Percentiles rank a stretch among this genome's conserved stretches.
Evolutionary conservation across 768 basidiomycete genomes (phyloP).

Genomic region (Gyrodon lividus): DNA sequence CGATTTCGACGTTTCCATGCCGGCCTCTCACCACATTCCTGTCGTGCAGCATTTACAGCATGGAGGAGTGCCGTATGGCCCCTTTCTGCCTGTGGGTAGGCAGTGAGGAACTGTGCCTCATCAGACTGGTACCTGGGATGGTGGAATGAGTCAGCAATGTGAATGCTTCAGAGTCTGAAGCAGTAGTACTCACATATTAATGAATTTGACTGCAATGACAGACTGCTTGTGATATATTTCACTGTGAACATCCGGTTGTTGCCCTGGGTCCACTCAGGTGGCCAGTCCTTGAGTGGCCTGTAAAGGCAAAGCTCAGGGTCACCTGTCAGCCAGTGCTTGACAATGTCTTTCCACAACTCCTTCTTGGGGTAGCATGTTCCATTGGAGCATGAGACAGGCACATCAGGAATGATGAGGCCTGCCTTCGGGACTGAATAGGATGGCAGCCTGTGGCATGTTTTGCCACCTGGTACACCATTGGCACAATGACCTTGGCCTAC

Average conservation of each 20-base stretch:
- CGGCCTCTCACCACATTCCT: too few relatives aligned
- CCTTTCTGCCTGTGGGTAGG: too few relatives aligned
- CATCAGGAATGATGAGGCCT: background rate
- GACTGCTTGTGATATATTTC: conserved; percentile 3
- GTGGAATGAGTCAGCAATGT: background rate
- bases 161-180: too few relatives aligned
- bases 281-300: conserved; percentile 7
- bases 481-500: too few relatives aligned
- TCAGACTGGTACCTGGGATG: too few relatives aligned
- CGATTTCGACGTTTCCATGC: too few relatives aligned
- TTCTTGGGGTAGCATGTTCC: background rate
- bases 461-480: background rate
- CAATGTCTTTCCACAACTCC: conserved; percentile 7
- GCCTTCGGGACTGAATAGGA: background rate
- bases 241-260: background rate
- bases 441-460: too few relatives aligned
- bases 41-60: background rate
- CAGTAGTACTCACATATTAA: conserved; percentile 5
- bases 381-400: background rate
- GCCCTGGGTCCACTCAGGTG: background rate
- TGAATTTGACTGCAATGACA: background rate
- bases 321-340: conserved; percentile 2
- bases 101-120: too few relatives aligned
- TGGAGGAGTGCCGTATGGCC: background rate
- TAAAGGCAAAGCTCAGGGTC: background rate